Evolutionary conservation across 805 yeast genomes (phyloP).

Genomic region (Ogataea thermomethanolica): DNA sequence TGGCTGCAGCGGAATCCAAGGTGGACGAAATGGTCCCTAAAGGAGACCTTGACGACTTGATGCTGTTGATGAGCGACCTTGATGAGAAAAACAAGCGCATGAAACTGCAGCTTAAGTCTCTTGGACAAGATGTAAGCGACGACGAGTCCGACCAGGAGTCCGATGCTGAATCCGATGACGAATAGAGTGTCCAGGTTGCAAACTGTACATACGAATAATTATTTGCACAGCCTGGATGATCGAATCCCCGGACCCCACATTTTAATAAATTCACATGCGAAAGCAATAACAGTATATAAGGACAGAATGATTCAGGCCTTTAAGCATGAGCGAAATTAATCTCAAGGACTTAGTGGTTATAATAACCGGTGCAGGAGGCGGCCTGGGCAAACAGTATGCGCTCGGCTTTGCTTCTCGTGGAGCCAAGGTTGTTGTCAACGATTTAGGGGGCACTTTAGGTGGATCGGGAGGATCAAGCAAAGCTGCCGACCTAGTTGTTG

Average conservation of each 20-base stretch:
- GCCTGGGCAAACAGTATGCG: constrained; percentile 87
- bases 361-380: constrained; percentile 98
- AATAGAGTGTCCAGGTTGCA: constrained; percentile 27
- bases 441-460: constrained; percentile 77
- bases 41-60: constrained; percentile 65
- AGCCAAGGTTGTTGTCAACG: constrained; percentile 93
- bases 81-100: constrained; percentile 65
- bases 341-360: constrained; percentile 86
- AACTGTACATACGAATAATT: constrained; percentile 1
- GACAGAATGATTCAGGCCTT: neutral
- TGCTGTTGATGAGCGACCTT: constrained; percentile 71
- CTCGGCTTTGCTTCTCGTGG: constrained; percentile 85
- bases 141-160: constrained; percentile 63
- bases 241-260: constrained; percentile 15
- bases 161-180: constrained; percentile 38
- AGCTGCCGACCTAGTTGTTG: constrained; percentile 87
- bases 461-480: constrained; percentile 68
- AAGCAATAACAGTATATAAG: constrained; percentile 5
- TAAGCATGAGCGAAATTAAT: constrained; percentile 35
- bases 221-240: constrained; percentile 6
- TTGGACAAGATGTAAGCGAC: constrained; percentile 63
- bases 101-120: constrained; percentile 44
- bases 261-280: constrained; percentile 15
- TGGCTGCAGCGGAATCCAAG: neutral
- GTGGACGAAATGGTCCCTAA: constrained; percentile 39